These are phyloP conservation scores for Chalciporus chontae DNA, from an alignment of 768 basidiomycete species.

Conservation along the genomic window DNA sequence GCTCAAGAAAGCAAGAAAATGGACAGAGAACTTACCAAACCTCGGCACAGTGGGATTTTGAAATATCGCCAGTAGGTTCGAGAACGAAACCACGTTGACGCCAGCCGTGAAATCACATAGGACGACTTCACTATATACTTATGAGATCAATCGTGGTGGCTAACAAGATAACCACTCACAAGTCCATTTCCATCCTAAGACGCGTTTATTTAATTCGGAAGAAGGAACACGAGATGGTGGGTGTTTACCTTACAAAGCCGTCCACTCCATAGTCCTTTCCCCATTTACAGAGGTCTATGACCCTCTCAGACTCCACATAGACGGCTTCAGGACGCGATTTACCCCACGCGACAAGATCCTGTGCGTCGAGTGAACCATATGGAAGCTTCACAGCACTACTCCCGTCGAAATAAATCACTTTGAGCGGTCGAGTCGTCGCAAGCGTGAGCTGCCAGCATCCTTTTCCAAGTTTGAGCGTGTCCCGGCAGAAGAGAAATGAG, in stretches of 20 bases:
- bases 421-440: constrained; percentile 25
- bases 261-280: constrained; percentile 28
- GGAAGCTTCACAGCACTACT: constrained; percentile 30
- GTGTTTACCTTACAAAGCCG: constrained; percentile 29
- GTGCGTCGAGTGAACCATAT: constrained; percentile 31
- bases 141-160: neutral
- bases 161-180: constrained; percentile 35
- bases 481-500: constrained; percentile 31
- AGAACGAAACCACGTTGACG: constrained; percentile 38
- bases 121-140: constrained; percentile 41
- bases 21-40: neutral
- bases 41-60: neutral
- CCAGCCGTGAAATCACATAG: constrained; percentile 44
- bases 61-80: constrained; percentile 25
- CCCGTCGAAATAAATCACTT: constrained; percentile 34
- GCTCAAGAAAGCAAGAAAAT: neutral
- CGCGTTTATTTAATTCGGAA: constrained; percentile 16
- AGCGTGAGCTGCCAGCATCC: constrained; percentile 32
- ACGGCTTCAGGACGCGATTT: constrained; percentile 17
- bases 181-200: constrained; percentile 45
- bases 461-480: neutral
- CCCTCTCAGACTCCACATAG: constrained; percentile 22
- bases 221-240: constrained; percentile 19
- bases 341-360: constrained; percentile 34
- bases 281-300: constrained; percentile 31